Base-by-base conservation (phyloP, 2,329 filamentous ascomycete genomes). In the Escovopsis sp. region DNA sequence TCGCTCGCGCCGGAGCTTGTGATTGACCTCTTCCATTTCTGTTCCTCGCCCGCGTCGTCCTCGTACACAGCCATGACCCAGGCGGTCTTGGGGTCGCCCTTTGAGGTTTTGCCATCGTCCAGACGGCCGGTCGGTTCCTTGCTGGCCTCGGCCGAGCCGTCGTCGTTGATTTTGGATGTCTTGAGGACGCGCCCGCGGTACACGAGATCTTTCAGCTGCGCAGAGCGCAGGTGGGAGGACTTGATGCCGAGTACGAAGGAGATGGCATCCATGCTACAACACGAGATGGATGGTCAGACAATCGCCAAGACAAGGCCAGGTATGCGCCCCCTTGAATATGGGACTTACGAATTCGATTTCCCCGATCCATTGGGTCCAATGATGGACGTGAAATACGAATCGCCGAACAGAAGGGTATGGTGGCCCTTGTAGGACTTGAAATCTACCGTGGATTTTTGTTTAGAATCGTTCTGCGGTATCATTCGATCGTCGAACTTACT, bases 1-100 rank as follows among this genome's bases (percentile, higher is more conserved):
- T 96, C 89, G 68, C 88, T 95, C 26, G 80, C 79, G 38, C 91
- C 91, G 48, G 80, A 73, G 52, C 74, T 85, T 4, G 88, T 96
- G 60, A 98, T 98, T 51, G 80, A 82, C 47, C 91, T 85, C 66
- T 94, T 94, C 91, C 91, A 98, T 51, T 81, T 80, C 58, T 95
- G 88, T 61, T 94, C 86, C 55, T 94, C 85, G 38, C 87, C 89
- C 2, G 87, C 87, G 59, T 98, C 91, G 57, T 98, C 91, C 59
- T 95, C 88, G 61, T 96, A 98, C 12, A 98, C 89, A 28, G 91
- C 91, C 87, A 95, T 96, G 12, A 98, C 93, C 89, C 89, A 98
- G 3, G 91, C 93, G 3, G 81, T 91, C 60, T 88, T 91, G 1
- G 91, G 91, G 54, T 98, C 89, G 49, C 78, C 76, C 33, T 76